A percentile compares a stretch with the other conserved stretches of the same genome.
Conservation (phyloP, 768 basidiomycete species). For the Mycena rosella region DNA sequence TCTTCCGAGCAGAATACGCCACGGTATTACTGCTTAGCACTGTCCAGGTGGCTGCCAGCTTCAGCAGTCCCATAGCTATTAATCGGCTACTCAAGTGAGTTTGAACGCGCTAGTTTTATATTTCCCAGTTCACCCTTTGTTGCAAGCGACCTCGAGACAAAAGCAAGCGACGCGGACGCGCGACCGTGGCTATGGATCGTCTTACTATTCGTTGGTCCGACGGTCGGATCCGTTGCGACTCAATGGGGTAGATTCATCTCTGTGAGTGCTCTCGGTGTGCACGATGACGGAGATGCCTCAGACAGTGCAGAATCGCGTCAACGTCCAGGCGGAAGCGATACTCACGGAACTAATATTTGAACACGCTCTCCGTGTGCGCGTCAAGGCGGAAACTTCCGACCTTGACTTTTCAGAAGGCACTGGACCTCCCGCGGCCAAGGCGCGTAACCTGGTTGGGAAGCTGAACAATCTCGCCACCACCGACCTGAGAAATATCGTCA, state of each 20-base stretch:
- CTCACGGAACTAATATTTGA: conserved; percentile 58
- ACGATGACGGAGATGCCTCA: neutral
- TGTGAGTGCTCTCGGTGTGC: neutral
- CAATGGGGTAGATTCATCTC: conserved; percentile 67
- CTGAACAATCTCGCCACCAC: conserved; percentile 83
- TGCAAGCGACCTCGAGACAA: conserved; percentile 68
- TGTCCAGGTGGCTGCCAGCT: conserved; percentile 43
- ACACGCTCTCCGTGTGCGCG: conserved; percentile 69
- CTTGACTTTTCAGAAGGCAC: neutral
- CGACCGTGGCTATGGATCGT: conserved; percentile 80
- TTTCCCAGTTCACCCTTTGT: conserved; percentile 24
- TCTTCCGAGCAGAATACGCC: conserved; percentile 52
- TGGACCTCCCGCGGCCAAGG: neutral
- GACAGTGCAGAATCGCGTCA: conserved; percentile 53
- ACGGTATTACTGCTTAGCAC: conserved; percentile 46
- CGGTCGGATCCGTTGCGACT: conserved; percentile 56
- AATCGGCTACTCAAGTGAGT: conserved; percentile 57
- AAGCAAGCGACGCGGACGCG: conserved; percentile 60
- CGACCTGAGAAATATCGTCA: conserved; percentile 59
- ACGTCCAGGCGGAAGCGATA: conserved; percentile 63
- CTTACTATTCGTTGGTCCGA: conserved; percentile 63
- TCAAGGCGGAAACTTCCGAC: conserved; percentile 58
- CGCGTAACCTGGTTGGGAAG: conserved; percentile 70
- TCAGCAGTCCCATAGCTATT: conserved; percentile 57
- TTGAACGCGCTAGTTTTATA: neutral